These are phyloP conservation scores for Geotrichum histeridarum DNA, from an alignment of 1,139 yeast genomes.

Conservation along the genomic window DNA sequence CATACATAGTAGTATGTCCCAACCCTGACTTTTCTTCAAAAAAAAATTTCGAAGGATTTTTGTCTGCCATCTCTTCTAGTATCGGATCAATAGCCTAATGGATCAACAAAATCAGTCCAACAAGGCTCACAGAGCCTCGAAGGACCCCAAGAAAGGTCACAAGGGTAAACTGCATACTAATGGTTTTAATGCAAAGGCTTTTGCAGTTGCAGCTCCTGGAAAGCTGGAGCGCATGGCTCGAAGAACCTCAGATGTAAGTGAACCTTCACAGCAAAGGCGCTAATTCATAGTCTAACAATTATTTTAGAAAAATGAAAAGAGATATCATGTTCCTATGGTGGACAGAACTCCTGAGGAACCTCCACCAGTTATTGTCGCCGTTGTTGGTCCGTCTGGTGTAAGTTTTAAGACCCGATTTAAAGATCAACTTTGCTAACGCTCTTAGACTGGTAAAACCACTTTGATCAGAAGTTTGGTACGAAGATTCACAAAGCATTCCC, in stretches of 20 bases:
- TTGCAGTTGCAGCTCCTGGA: slow-evolving; percentile 88
- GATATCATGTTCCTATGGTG: slow-evolving; percentile 93
- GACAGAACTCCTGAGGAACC: slow-evolving; percentile 98
- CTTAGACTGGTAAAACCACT: slow-evolving; percentile 82
- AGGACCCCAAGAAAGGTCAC: slow-evolving; percentile 56
- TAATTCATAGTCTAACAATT: slow-evolving; percentile 1
- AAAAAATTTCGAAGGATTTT: slow-evolving; percentile 5
- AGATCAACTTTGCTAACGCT: neutral
- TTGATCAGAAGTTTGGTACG: slow-evolving; percentile 83
- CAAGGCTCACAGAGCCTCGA: slow-evolving; percentile 46
- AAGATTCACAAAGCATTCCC: slow-evolving; percentile 81
- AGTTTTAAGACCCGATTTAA: slow-evolving; percentile 4
- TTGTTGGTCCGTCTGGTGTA: slow-evolving; percentile 93
- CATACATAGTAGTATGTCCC: neutral
- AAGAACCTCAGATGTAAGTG: slow-evolving; percentile 67
- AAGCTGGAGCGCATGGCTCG: slow-evolving; percentile 80
- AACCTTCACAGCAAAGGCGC: neutral
- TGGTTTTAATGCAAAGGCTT: slow-evolving; percentile 91
- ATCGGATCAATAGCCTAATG: neutral
- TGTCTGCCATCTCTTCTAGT: neutral
- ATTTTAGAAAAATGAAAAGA: slow-evolving; percentile 55
- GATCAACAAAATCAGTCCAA: slow-evolving; percentile 34
- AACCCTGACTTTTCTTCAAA: slow-evolving; percentile 7
- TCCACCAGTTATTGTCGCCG: slow-evolving; percentile 93
- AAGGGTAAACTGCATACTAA: slow-evolving; percentile 85